Conservation (phyloP, 306 rosid species). For the Inga oerstediana region DNA sequence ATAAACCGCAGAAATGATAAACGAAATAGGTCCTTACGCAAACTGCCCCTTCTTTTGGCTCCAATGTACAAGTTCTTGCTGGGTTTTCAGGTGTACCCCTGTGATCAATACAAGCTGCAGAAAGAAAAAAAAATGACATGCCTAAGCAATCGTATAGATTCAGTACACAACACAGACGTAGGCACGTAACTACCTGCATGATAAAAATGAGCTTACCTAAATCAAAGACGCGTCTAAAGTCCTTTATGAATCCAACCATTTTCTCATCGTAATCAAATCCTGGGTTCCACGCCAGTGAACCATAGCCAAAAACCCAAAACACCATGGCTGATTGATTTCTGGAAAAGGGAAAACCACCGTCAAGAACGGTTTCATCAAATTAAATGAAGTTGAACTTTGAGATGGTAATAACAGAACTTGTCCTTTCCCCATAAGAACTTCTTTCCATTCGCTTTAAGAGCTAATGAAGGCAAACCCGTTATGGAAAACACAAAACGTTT, state of each 20-base stretch:
- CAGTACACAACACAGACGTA: neutral
- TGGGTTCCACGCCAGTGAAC: slow-evolving; percentile 97
- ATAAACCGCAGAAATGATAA: neutral
- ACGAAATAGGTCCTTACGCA: slow-evolving; percentile 61
- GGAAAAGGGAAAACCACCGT: neutral
- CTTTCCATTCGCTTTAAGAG: neutral
- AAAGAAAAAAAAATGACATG: neutral
- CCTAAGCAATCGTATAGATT: slow-evolving; percentile 8
- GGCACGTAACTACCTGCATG: neutral
- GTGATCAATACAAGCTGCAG: slow-evolving; percentile 92
- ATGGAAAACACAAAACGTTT: neutral
- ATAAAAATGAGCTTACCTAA: slow-evolving; percentile 56
- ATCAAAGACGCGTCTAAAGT: slow-evolving; percentile 89
- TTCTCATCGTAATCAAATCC: slow-evolving; percentile 89
- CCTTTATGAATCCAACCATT: slow-evolving; percentile 79
- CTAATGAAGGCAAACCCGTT: neutral
- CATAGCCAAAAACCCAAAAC: slow-evolving; percentile 97
- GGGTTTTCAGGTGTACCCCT: slow-evolving; percentile 93
- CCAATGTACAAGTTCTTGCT: slow-evolving; percentile 92
- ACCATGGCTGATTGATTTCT: slow-evolving; percentile 70
- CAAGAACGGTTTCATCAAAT: neutral
- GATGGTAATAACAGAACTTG: neutral
- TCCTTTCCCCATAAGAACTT: neutral
- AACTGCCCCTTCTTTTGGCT: slow-evolving; percentile 68
- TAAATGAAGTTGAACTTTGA: neutral